These are phyloP conservation scores for Sclerotinia minor DNA, from an alignment of 2,329 filamentous ascomycete species.

Conservation along the genomic window DNA sequence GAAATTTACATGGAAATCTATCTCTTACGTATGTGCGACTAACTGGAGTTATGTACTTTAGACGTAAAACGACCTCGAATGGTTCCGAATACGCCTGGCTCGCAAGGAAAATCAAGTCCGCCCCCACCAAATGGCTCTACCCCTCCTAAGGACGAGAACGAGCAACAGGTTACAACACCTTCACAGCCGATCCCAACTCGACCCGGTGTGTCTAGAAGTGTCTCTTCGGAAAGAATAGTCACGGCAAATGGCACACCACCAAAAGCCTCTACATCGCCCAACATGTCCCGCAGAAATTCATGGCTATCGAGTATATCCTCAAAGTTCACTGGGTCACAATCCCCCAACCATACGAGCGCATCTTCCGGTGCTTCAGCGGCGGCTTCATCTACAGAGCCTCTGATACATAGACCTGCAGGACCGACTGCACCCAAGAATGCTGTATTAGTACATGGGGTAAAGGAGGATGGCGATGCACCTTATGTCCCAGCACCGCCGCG, in stretches of 20 bases:
- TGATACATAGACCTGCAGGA: constrained; percentile 38
- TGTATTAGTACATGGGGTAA: constrained; percentile 57
- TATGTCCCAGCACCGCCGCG: constrained; percentile 76
- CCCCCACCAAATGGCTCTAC: constrained; percentile 11
- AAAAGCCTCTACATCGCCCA: constrained; percentile 34
- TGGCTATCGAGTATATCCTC: constrained; percentile 95
- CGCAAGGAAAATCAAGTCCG: constrained; percentile 9
- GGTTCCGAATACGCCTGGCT: constrained; percentile 10
- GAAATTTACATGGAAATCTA: constrained; percentile 24
- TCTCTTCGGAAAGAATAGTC: constrained; percentile 35
- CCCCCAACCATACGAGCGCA: constrained; percentile 38
- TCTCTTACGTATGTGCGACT: background rate
- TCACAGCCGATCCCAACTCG: constrained; percentile 26
- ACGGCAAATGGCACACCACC: constrained; percentile 33
- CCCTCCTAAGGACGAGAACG: constrained; percentile 17
- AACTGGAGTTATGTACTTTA: constrained; percentile 1
- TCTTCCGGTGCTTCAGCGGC: constrained; percentile 33
- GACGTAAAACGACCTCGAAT: constrained; percentile 22
- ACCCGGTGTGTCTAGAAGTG: constrained; percentile 34
- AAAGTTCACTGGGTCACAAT: constrained; percentile 67
- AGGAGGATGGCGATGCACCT: constrained; percentile 60
- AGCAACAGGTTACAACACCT: background rate
- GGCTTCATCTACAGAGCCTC: constrained; percentile 40
- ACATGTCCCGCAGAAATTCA: constrained; percentile 59
- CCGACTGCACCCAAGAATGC: constrained; percentile 54